Conservation (phyloP, 345 rosid species). For the Camelina hispida region DNA sequence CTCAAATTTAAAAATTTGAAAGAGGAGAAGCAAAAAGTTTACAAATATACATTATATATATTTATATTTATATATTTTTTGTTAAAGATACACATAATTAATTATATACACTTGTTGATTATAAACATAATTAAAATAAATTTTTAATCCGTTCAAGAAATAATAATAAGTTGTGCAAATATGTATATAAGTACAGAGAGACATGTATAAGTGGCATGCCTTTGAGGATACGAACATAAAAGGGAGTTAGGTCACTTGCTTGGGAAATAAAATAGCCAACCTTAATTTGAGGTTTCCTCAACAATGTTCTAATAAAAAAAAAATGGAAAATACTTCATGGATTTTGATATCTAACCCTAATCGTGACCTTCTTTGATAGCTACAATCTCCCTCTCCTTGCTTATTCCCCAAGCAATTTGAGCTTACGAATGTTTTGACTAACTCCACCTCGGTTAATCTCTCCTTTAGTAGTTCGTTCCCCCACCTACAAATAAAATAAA, state of each 20-base stretch:
- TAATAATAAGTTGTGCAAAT: neutral
- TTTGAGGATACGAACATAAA: slow-evolving; percentile 42
- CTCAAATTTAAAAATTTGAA: slow-evolving; percentile 13
- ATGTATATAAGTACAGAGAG: neutral
- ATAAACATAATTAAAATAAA: neutral
- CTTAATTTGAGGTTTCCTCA: slow-evolving; percentile 31
- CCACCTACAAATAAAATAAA: slow-evolving; percentile 23
- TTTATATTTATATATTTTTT: too few species aligned
- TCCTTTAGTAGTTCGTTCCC: neutral
- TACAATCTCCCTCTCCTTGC: slow-evolving; percentile 41
- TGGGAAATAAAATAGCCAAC: slow-evolving; percentile 37
- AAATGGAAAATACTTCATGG: slow-evolving; percentile 21
- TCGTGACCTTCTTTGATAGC: slow-evolving; percentile 46
- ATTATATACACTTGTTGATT: neutral
- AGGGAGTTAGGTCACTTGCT: slow-evolving; percentile 46
- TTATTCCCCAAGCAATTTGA: slow-evolving; percentile 40
- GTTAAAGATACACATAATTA: neutral
- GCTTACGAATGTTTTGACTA: slow-evolving; percentile 39
- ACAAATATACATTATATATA: neutral
- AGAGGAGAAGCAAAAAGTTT: neutral
- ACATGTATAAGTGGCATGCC: slow-evolving; percentile 41
- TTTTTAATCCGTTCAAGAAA: neutral
- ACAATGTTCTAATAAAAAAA: slow-evolving; percentile 7
- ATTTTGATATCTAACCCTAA: slow-evolving; percentile 46
- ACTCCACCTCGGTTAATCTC: slow-evolving; percentile 33